phyloP scores from a whole-genome alignment of 139 green algal species.

The Micractinium sp. region DNA sequence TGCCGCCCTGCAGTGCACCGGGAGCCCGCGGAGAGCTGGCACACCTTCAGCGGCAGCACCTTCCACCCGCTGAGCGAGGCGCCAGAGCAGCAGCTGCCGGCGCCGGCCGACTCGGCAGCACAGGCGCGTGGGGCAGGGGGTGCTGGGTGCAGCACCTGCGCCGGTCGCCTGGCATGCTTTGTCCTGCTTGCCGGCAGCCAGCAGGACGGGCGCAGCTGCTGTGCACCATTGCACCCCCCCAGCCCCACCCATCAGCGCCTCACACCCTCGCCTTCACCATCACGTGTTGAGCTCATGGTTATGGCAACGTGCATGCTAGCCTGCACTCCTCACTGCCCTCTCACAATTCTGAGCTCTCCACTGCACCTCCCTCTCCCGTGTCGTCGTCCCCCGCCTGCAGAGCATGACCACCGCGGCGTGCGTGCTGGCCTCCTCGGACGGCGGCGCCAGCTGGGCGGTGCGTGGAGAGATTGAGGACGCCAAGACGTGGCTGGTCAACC shows the following conservation, averaged over 20 bases:
- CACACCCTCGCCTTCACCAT: no score
- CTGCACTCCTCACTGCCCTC: no score
- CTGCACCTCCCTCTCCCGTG: background rate
- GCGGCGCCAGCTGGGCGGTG: constrained; percentile 26
- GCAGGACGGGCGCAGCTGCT: background rate
- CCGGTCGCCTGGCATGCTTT: background rate
- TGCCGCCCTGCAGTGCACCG: constrained; percentile 15
- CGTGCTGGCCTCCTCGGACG: constrained; percentile 36
- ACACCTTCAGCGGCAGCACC: constrained; percentile 15
- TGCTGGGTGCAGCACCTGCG: no score
- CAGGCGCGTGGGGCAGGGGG: background rate
- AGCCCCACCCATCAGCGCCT: no score
- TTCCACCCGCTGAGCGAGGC: constrained; percentile 27
- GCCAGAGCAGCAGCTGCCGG: background rate
- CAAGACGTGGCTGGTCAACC: constrained; percentile 56
- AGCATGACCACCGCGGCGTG: constrained; percentile 29
- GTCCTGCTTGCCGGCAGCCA: background rate
- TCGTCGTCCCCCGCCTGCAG: background rate
- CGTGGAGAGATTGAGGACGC: constrained; percentile 32
- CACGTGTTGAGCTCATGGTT: no score
- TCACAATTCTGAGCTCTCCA: no score
- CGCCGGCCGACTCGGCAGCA: background rate
- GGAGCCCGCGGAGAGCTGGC: constrained; percentile 28
- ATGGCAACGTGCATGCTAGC: no score
- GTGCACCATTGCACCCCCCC: background rate